These are phyloP conservation scores for Podospora conica DNA, from an alignment of 495 filamentous ascomycete genomes.

Conservation along the genomic window DNA sequence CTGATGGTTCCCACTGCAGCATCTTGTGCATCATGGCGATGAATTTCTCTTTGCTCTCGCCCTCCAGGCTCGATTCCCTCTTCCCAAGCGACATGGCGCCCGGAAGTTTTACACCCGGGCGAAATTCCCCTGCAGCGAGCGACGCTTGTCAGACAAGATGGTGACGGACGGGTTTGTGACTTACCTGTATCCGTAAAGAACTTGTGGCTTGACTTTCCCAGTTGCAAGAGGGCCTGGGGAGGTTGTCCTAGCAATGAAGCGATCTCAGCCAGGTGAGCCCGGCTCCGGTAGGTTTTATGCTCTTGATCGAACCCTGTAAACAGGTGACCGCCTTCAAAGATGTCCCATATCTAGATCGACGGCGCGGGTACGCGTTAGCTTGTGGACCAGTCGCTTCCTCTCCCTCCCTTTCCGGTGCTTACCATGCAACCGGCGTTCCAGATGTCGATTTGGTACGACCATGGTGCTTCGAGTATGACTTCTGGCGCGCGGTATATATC, in stretches of 20 bases:
- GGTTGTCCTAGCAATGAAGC: slow-evolving; percentile 42
- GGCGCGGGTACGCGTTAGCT: neutral
- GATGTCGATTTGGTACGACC: slow-evolving; percentile 44
- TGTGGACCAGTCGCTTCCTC: neutral
- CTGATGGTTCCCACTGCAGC: slow-evolving; percentile 45
- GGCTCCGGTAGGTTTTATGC: slow-evolving; percentile 34
- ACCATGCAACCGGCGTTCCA: slow-evolving; percentile 50
- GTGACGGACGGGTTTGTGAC: neutral
- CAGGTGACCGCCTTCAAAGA: slow-evolving; percentile 42
- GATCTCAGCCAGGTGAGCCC: slow-evolving; percentile 43
- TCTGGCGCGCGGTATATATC: slow-evolving; percentile 44
- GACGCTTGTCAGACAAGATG: neutral
- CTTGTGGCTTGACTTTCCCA: neutral
- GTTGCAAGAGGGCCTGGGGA: slow-evolving; percentile 34
- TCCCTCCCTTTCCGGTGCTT: neutral
- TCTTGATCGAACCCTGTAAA: slow-evolving; percentile 43
- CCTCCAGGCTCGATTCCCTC: slow-evolving; percentile 29
- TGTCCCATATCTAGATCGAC: slow-evolving; percentile 41
- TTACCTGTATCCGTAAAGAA: slow-evolving; percentile 4
- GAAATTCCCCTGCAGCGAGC: neutral
- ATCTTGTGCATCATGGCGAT: slow-evolving; percentile 39
- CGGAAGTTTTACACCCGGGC: neutral
- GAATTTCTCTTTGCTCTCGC: slow-evolving; percentile 37
- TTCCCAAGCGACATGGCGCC: slow-evolving; percentile 25
- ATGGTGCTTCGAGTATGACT: slow-evolving; percentile 39